These are phyloP conservation scores for Cordyceps pruinosa DNA, from an alignment of 2,329 filamentous ascomycete genomes.

Conservation along the genomic window DNA sequence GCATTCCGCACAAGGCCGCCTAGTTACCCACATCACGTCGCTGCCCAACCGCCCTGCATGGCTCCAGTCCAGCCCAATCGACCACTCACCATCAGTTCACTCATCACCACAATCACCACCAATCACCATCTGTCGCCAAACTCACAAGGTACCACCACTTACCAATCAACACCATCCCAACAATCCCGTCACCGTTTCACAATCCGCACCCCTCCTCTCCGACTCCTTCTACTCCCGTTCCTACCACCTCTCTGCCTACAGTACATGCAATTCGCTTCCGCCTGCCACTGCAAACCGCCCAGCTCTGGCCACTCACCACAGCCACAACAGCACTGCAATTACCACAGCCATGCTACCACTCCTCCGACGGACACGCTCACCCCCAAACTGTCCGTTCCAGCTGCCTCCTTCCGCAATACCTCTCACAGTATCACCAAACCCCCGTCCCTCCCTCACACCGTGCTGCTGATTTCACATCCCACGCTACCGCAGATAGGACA, in stretches of 20 bases:
- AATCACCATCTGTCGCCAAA: neutral
- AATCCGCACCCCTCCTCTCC: slow-evolving; percentile 2
- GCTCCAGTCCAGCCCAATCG: neutral
- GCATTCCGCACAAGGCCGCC: neutral
- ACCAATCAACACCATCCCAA: neutral
- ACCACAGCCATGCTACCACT: too few relatives aligned
- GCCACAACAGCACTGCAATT: too few relatives aligned
- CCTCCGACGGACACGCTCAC: neutral
- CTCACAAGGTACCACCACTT: neutral
- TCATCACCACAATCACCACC: neutral
- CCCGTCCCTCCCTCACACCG: neutral
- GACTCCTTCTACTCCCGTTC: too few relatives aligned
- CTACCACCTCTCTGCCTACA: too few relatives aligned
- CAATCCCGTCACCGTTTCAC: neutral
- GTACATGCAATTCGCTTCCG: neutral
- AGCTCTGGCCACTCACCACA: neutral
- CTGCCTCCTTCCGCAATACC: neutral
- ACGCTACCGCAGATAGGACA: neutral
- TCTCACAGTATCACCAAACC: neutral
- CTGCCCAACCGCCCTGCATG: neutral
- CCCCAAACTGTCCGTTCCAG: neutral
- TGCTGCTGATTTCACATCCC: neutral
- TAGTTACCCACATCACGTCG: neutral
- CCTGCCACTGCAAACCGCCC: neutral
- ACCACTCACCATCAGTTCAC: neutral